phyloP scores from a whole-genome alignment of 139 green algal species.

The Edaphochlamys debaryana region DNA sequence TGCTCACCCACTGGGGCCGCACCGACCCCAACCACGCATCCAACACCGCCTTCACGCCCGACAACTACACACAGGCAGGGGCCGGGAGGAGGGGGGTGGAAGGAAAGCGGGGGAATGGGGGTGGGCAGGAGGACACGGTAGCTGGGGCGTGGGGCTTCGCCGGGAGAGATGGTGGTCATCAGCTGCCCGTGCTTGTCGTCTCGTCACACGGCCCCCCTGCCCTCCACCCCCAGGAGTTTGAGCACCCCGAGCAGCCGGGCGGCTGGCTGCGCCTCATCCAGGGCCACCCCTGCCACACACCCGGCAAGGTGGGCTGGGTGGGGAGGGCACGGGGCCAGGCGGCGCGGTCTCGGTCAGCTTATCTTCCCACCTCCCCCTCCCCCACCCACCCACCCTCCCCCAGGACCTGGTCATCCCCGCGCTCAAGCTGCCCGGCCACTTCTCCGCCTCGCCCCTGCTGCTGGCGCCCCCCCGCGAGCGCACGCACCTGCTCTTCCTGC shows the following conservation, averaged over 20 bases:
- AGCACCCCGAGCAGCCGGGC: slow-evolving; percentile 21
- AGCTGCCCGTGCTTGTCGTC: no score
- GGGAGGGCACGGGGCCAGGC: no score
- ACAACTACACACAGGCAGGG: slow-evolving; percentile 62
- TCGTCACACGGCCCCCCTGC: no score
- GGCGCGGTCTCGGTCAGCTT: no score
- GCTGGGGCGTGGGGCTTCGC: no score
- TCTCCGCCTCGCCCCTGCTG: slow-evolving; percentile 40
- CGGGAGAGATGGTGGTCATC: no score
- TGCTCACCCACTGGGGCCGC: slow-evolving; percentile 64
- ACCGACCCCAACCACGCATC: slow-evolving; percentile 12
- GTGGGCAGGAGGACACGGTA: no score
- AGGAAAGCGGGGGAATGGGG: no score
- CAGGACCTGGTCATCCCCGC: slow-evolving; percentile 68
- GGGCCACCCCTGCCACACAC: slow-evolving; percentile 47
- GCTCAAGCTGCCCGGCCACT: slow-evolving; percentile 53
- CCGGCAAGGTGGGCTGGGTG: slow-evolving; percentile 3
- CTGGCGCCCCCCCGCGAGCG: slow-evolving; percentile 27
- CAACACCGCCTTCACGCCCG: slow-evolving; percentile 47
- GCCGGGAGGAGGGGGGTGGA: no score
- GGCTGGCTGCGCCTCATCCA: slow-evolving; percentile 51
- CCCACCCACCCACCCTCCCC: background rate
- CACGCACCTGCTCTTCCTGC: slow-evolving; percentile 44
- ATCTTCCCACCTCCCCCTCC: background rate
- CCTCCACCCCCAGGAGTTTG: no score